Evolutionary conservation across 495 filamentous ascomycete genomes (phyloP), one percentile per base, ranked within the genome.

Genomic region (Penicillium soppii): DNA sequence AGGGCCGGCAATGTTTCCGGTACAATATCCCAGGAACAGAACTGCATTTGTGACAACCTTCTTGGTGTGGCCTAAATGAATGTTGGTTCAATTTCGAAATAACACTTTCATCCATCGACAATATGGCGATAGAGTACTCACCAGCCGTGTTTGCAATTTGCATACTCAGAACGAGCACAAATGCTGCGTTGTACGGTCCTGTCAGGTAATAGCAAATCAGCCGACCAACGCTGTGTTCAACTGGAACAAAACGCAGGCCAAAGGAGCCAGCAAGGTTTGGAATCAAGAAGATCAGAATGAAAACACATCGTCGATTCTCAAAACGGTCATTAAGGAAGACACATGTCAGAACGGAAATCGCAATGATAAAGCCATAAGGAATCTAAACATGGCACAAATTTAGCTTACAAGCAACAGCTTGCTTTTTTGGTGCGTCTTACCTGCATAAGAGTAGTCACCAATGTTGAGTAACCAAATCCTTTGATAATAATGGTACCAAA

Each of bases 401-500:
- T 59, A 57, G 16, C 50, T 49, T 46, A 39, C 57, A 19, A 58
- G 32, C 23, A 12, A 7, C 29, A n/a, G n/a, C 9, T 13, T 29
- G 15, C 6, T 4, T 12, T 9, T 6, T 10, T 12, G 21, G n/a
- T 16, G 26, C 52, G 40, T 52, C 56, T 17, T 52, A 73, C 67
- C 58, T 77, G 74, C 68, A 79, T 72, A 0, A 77, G 58, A 3
- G 68, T 78, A 7, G 72, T 77, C 3, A 73, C 70, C 6, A 79
- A 65, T 0, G 80, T 81, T 1, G 72, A 75, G 54, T 80, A 86
- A 2, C 83, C 82, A 44, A 84, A 82, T 0, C 82, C 81, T 52
- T 85, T 62, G 50, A 86, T 84, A 40, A 86, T 81, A 15, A 85
- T 67, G 0, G 79, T 82, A 16, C 80, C 80, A 43, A 86, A 86